Base-by-base conservation (phyloP, 2,329 filamentous ascomycete species). In the Stemphylium lycopersici region DNA sequence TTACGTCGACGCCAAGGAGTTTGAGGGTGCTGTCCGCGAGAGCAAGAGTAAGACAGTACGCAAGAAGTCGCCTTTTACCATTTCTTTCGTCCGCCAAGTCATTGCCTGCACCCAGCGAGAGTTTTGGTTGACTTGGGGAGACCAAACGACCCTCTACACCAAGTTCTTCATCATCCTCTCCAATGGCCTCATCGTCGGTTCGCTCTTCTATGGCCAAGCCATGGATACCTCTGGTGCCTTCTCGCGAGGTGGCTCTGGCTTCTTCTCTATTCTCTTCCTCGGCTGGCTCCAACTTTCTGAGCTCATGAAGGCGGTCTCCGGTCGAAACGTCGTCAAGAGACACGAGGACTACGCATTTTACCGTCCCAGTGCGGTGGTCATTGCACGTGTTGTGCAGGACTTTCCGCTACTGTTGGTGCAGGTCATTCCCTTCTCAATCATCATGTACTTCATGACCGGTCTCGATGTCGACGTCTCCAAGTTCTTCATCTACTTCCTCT, bases 81-180 rank as follows among this genome's bases (percentile, higher is more conserved):
- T 93, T 50, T 90, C 87, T 10, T 89, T 93, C 68, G 77, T 82
- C 38, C 82, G 85, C 4, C 91, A 95, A 74, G 87, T 95, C 1
- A 69, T 84, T 24, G 85, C 86, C 80, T 88, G 77, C 57, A 89
- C 88, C 0, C 81, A 86, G 61, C 84, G 91, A 37, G 90, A 95
- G 73, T 87, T 91, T 55, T 92, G 90, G 88, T 82, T 96, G 26
- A 84, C 92, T 24, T 83, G 84, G 69, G 90, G 90, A 34, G 90
- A 96, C 74, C 87, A 83, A 55, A 87, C 86, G 0, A 88, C 89
- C 0, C 80, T 95, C 1, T 62, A 61, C 72, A 93, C 90, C 36
- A 95, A 93, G 62, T 82, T 89, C 55, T 89, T 91, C 74, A 91
- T 91, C 69, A 90, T 92, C 65, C 76, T 93, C 52, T 83, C 87